These are phyloP conservation scores for Bidens hawaiensis DNA, from an alignment of 140 eudicot genomes.

Conservation along the genomic window DNA sequence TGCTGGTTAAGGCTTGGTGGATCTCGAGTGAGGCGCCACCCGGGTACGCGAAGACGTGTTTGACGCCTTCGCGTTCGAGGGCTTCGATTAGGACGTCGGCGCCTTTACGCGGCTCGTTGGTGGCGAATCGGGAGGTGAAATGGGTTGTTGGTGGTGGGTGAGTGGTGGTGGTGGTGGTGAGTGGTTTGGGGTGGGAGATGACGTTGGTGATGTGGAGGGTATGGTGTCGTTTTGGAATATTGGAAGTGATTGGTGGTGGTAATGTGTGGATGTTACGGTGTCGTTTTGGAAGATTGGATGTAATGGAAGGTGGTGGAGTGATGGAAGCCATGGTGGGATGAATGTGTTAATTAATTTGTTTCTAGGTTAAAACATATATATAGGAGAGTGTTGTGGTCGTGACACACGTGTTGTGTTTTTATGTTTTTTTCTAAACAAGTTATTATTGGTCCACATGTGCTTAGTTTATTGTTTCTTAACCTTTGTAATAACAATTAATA, in stretches of 20 bases:
- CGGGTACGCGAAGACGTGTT: conserved; percentile 82
- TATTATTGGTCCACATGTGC: no score
- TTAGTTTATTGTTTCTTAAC: no score
- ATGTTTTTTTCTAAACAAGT: no score
- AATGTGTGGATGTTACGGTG: no score
- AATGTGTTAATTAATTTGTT: no score
- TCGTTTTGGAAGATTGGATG: no score
- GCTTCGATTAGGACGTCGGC: conserved; percentile 89
- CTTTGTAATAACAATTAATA: no score
- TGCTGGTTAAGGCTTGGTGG: conserved; percentile 86
- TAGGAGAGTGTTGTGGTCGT: no score
- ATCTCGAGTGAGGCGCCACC: conserved; percentile 98
- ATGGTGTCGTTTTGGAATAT: conserved; percentile 21
- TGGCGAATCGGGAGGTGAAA: conserved; percentile 52
- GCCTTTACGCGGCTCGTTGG: conserved; percentile 82
- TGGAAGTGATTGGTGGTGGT: background rate
- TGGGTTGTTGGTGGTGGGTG: background rate
- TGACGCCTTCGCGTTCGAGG: conserved; percentile 79
- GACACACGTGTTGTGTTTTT: no score
- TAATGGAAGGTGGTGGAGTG: conserved; percentile 11
- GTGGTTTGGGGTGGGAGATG: no score
- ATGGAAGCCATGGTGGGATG: no score
- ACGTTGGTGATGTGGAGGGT: conserved; percentile 36
- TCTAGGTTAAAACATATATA: no score
- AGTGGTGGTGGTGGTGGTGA: conserved; percentile 11